These are phyloP conservation scores for Pythium volutum DNA, from an alignment of 352 stramenopile species.

Conservation along the genomic window DNA sequence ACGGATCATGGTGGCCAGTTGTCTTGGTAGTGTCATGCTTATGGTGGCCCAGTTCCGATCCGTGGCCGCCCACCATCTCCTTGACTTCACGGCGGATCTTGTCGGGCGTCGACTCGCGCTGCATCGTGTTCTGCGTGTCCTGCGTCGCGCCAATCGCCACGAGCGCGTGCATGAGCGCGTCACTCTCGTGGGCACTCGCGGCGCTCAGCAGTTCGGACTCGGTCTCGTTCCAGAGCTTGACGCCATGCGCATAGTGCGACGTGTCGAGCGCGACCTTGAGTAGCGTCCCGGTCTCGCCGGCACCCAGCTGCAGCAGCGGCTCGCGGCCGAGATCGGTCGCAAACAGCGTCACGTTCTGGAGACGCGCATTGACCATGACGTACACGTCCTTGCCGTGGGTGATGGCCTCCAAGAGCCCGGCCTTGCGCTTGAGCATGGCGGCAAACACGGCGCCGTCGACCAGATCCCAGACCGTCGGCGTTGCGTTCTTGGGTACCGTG, in stretches of 20 bases:
- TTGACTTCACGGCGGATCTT: no score
- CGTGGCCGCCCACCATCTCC: no score
- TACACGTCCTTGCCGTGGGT: slow-evolving; percentile 64
- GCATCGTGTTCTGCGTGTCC: no score
- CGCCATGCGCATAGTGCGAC: slow-evolving; percentile 34
- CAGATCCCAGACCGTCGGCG: slow-evolving; percentile 20
- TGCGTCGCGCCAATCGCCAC: slow-evolving; percentile 44
- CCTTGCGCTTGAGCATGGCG: slow-evolving; percentile 50
- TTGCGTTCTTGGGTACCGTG: slow-evolving; percentile 24
- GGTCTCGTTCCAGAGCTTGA: slow-evolving; percentile 43
- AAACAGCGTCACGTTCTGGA: slow-evolving; percentile 44
- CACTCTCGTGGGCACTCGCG: slow-evolving; percentile 30
- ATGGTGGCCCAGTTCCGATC: no score
- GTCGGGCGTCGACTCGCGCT: no score
- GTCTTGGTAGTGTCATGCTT: no score
- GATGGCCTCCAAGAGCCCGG: slow-evolving; percentile 45
- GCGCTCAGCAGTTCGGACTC: slow-evolving; percentile 22
- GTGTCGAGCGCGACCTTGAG: slow-evolving; percentile 17
- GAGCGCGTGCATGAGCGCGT: slow-evolving; percentile 44
- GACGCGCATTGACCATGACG: slow-evolving; percentile 37
- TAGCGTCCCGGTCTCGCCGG: neutral
- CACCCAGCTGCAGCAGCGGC: slow-evolving; percentile 35
- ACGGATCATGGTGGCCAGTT: no score
- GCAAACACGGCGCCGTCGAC: slow-evolving; percentile 22
- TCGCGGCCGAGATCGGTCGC: slow-evolving; percentile 23